Evolutionary conservation across 1,139 yeast genomes (phyloP).

Genomic region (Pichia sp.): DNA sequence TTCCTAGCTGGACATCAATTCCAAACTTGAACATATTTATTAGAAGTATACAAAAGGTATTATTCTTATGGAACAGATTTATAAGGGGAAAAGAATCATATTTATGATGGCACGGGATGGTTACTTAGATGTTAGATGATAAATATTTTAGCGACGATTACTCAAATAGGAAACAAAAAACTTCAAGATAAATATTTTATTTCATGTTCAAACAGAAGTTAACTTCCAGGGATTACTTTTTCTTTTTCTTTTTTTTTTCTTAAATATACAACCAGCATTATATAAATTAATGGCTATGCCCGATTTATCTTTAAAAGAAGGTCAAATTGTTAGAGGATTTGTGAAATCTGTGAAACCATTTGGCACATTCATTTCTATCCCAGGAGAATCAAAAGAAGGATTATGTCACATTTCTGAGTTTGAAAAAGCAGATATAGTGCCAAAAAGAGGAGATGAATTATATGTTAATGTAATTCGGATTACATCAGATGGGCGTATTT

Average conservation of each 20-base stretch:
- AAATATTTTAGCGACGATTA: too few relatives aligned
- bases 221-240: neutral
- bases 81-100: too few relatives aligned
- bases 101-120: too few relatives aligned
- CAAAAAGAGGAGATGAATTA: constrained; percentile 49
- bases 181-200: too few relatives aligned
- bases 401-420: constrained; percentile 53
- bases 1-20: too few relatives aligned
- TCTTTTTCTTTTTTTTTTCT: neutral
- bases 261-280: neutral
- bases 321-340: constrained; percentile 38
- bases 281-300: constrained; percentile 2
- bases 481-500: constrained; percentile 41
- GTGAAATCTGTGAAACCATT: constrained; percentile 56
- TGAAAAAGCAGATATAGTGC: constrained; percentile 47
- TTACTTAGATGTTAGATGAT: too few relatives aligned
- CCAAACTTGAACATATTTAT: too few relatives aligned
- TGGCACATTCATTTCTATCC: constrained; percentile 70
- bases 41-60: too few relatives aligned
- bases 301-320: constrained; percentile 4
- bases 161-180: too few relatives aligned
- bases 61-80: too few relatives aligned
- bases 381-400: constrained; percentile 39
- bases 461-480: constrained; percentile 48
- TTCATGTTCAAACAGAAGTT: too few relatives aligned